phyloP scores from a whole-genome alignment of 257 asterid genomes.

The Nicotiana otophora region DNA sequence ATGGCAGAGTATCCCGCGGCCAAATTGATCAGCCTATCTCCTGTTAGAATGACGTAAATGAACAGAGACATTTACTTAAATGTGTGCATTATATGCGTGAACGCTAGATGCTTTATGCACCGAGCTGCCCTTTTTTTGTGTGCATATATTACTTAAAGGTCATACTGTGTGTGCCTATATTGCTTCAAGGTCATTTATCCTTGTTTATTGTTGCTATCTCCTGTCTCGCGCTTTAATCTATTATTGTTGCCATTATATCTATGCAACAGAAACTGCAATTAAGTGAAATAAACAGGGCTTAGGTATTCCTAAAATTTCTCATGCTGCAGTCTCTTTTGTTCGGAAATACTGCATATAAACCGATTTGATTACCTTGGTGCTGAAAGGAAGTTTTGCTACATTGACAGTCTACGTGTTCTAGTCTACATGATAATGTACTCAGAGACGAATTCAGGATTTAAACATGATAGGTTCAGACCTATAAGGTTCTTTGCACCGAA shows the following conservation, averaged over 20 bases:
- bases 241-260: background rate
- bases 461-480: too few species aligned
- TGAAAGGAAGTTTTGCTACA: background rate
- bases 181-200: background rate
- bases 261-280: background rate
- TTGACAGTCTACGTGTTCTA: background rate
- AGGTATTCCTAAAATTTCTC: background rate
- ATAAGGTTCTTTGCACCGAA: too few species aligned
- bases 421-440: background rate
- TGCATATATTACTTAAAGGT: background rate
- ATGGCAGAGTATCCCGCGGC: conserved; percentile 43
- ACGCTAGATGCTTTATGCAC: too few species aligned
- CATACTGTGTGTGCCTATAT: background rate
- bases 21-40: conserved; percentile 31
- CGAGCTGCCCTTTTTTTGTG: too few species aligned
- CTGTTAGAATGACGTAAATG: conserved; percentile 8
- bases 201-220: background rate
- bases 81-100: background rate
- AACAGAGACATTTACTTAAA: background rate
- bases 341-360: background rate
- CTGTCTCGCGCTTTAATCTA: background rate
- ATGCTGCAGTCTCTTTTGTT: background rate
- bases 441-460: too few species aligned
- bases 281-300: background rate
- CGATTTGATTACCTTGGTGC: background rate